phyloP scores from a whole-genome alignment of 2,329 filamentous ascomycete genomes.

The Epichloe hybrida region DNA sequence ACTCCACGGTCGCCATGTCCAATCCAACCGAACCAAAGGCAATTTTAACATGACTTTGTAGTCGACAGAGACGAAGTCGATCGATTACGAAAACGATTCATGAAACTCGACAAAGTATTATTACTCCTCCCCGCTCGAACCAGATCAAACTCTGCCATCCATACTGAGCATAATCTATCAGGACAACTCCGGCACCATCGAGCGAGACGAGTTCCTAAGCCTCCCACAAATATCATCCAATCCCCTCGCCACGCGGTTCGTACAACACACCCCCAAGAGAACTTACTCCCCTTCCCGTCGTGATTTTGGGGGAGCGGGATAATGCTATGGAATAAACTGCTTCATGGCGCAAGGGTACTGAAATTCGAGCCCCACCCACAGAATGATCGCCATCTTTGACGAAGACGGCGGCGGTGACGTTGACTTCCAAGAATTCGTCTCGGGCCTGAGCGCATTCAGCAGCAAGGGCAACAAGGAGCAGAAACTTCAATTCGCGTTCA shows the following conservation, averaged over 20 bases:
- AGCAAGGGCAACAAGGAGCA: conserved; percentile 99
- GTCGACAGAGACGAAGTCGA: conserved; percentile 97
- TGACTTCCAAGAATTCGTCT: conserved; percentile 98
- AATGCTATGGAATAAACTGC: too few relatives aligned
- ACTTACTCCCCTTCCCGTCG: too few relatives aligned
- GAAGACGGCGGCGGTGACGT: conserved; percentile 96
- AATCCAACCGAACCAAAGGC: not conserved
- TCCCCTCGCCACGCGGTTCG: conserved; percentile 61
- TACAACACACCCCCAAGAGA: not conserved
- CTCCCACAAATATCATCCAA: conserved; percentile 97
- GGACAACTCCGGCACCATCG: conserved; percentile 97
- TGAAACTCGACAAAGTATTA: conserved; percentile 91
- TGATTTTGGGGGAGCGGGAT: too few relatives aligned
- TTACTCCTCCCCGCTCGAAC: not conserved
- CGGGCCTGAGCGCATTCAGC: conserved; percentile 86
- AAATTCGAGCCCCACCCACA: conserved; percentile 26
- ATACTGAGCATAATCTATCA: conserved; percentile 21
- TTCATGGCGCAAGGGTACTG: not conserved
- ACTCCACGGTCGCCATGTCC: too few relatives aligned
- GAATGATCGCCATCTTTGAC: conserved; percentile 99
- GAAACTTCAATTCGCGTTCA: conserved; percentile 95
- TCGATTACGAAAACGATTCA: conserved; percentile 88
- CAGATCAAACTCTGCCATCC: too few relatives aligned
- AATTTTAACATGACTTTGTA: conserved; percentile 23
- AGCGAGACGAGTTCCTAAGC: conserved; percentile 94